A percentile compares a stretch with the other conserved stretches of the same genome.
phyloP scores from a whole-genome alignment of 2,329 filamentous ascomycete genomes.

The Akanthomyces uredinophilus region DNA sequence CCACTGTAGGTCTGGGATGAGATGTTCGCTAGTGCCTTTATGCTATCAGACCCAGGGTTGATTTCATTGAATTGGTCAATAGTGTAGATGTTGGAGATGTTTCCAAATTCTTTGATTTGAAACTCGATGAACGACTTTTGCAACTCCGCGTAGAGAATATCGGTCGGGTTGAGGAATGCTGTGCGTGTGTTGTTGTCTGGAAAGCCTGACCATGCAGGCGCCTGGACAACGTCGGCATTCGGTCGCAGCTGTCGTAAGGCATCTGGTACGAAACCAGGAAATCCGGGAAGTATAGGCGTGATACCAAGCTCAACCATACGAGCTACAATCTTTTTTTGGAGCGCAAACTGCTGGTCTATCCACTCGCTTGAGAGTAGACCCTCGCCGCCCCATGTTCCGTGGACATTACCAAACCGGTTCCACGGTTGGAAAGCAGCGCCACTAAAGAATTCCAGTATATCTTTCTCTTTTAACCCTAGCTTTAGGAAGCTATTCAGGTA shows the following conservation, averaged over 20 bases:
- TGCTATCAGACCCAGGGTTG: conserved; percentile 7
- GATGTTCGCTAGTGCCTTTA: conserved; percentile 3
- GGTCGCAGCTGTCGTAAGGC: conserved; percentile 35
- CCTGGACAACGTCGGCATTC: conserved; percentile 37
- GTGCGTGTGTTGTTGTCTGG: conserved; percentile 35
- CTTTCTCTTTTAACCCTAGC: conserved; percentile 32
- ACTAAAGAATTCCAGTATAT: background rate
- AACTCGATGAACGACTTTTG: conserved; percentile 42
- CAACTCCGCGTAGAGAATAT: conserved; percentile 36
- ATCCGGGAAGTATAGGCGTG: conserved; percentile 45
- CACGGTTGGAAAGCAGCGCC: conserved; percentile 1
- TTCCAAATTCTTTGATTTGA: conserved; percentile 40
- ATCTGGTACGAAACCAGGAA: conserved; percentile 44
- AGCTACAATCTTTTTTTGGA: conserved; percentile 43
- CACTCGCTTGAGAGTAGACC: conserved; percentile 34
- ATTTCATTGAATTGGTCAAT: conserved; percentile 51
- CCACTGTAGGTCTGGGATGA: conserved; percentile 37
- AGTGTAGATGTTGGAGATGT: conserved; percentile 43
- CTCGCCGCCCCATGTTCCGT: conserved; percentile 42
- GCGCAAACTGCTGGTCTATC: conserved; percentile 41
- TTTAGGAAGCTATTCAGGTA: conserved; percentile 42
- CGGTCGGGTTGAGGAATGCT: conserved; percentile 42
- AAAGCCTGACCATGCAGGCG: conserved; percentile 19
- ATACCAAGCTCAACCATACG: conserved; percentile 49
- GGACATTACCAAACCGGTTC: conserved; percentile 18